phyloP scores from a whole-genome alignment of 805 yeast species.

The Myxozyma vanderwaltii region DNA sequence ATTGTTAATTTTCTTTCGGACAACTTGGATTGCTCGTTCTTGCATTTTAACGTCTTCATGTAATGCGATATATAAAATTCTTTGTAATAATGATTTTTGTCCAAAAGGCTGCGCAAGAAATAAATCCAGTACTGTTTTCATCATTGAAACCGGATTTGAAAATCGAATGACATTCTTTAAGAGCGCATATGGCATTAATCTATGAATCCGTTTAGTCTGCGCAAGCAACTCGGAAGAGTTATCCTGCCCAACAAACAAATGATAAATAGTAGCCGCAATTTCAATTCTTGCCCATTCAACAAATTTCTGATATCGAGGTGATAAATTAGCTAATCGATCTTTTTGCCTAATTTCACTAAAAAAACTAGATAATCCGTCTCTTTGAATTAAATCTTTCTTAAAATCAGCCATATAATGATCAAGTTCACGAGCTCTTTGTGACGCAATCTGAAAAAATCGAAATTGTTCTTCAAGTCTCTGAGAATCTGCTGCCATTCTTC shows the following conservation, averaged over 20 bases:
- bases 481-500: slow-evolving; percentile 64
- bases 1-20: slow-evolving; percentile 37
- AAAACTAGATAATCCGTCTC: slow-evolving; percentile 59
- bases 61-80: slow-evolving; percentile 68
- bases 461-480: slow-evolving; percentile 62
- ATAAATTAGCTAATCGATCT: slow-evolving; percentile 55
- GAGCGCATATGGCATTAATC: slow-evolving; percentile 75
- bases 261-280: slow-evolving; percentile 80
- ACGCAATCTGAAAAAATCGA: slow-evolving; percentile 71
- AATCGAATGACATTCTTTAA: slow-evolving; percentile 74
- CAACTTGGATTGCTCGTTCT: slow-evolving; percentile 51
- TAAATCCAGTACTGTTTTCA: slow-evolving; percentile 76
- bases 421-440: slow-evolving; percentile 56
- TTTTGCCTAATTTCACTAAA: slow-evolving; percentile 67
- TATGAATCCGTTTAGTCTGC: slow-evolving; percentile 71
- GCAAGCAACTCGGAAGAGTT: slow-evolving; percentile 73
- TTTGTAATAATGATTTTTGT: slow-evolving; percentile 67
- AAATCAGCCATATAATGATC: slow-evolving; percentile 61
- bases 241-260: slow-evolving; percentile 77
- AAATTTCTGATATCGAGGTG: slow-evolving; percentile 68
- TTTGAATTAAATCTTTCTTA: slow-evolving; percentile 55
- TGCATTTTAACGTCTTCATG: slow-evolving; percentile 74
- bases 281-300: slow-evolving; percentile 83
- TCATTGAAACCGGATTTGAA: slow-evolving; percentile 84
- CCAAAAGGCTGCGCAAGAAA: slow-evolving; percentile 81